These are phyloP conservation scores for Trypanosoma avium DNA, from an alignment of 208 protist genomes.

Conservation along the genomic window DNA sequence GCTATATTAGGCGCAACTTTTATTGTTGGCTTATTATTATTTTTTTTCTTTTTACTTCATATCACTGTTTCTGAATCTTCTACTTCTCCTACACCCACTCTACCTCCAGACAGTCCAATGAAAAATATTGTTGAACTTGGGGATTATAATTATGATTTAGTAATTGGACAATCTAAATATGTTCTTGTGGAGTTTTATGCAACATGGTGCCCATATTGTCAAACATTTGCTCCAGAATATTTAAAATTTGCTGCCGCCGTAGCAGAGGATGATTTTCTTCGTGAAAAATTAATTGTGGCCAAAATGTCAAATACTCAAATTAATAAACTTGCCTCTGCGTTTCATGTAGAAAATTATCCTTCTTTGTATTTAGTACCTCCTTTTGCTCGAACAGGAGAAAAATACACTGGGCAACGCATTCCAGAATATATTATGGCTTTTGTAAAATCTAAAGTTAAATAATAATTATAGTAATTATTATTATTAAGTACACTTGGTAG, in stretches of 20 bases:
- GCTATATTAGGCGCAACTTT: too few relatives aligned
- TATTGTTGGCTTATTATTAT: too few relatives aligned
- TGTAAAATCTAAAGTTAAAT: conserved; percentile 22
- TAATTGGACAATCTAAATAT: conserved; percentile 37
- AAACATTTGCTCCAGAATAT: conserved; percentile 40
- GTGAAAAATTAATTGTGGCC: conserved; percentile 29
- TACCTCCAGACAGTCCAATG: too few relatives aligned
- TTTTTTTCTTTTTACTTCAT: too few relatives aligned
- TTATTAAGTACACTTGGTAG: too few relatives aligned
- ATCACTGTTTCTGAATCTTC: too few relatives aligned
- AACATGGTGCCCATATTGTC: conserved; percentile 85
- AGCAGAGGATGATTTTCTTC: conserved; percentile 18
- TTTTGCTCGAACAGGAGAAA: conserved; percentile 20
- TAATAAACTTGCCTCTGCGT: conserved; percentile 11
- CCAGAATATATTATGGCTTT: conserved; percentile 32
- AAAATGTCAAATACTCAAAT: conserved; percentile 38
- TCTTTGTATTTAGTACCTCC: conserved; percentile 45
- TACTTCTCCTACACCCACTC: too few relatives aligned
- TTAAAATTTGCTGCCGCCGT: not conserved
- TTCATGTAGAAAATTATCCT: conserved; percentile 43
- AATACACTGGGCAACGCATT: conserved; percentile 31
- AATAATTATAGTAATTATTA: too few relatives aligned
- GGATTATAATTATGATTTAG: conserved; percentile 37
- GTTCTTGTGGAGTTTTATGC: conserved; percentile 83
- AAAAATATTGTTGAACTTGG: conserved; percentile 3